Percentiles rank a stretch among this genome's conserved stretches.
These are phyloP conservation scores for Xylaria palmicola DNA, from an alignment of 495 filamentous ascomycete species.

Conservation along the genomic window DNA sequence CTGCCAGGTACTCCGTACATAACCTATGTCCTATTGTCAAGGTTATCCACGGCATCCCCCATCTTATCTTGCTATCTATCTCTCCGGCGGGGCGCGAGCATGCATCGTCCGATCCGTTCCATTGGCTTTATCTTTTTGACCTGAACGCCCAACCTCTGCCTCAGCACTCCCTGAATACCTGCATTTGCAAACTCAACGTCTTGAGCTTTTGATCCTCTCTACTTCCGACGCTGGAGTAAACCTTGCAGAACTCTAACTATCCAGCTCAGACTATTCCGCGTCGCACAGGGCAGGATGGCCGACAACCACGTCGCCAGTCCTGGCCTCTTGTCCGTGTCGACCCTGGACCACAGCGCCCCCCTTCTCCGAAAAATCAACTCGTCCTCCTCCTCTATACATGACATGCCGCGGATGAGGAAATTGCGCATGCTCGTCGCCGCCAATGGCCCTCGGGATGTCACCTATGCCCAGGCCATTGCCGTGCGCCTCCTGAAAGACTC, in stretches of 20 bases:
- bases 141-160: constrained; percentile 19
- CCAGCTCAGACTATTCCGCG: background rate
- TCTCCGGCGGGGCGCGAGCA: constrained; percentile 1
- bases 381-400: constrained; percentile 37
- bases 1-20: no score
- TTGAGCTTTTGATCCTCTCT: no score
- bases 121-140: constrained; percentile 14
- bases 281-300: constrained; percentile 22
- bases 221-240: no score
- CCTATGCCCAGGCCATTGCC: constrained; percentile 52
- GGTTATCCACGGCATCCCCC: no score
- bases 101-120: background rate
- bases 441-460: constrained; percentile 51
- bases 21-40: background rate
- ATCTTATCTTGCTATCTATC: background rate
- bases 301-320: constrained; percentile 21
- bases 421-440: constrained; percentile 52
- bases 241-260: no score
- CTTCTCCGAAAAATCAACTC: constrained; percentile 24
- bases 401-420: constrained; percentile 42
- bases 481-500: constrained; percentile 55
- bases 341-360: constrained; percentile 11
- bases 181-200: background rate
- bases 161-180: background rate
- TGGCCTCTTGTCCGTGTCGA: constrained; percentile 1